These are phyloP conservation scores for Cenchrus fungigraminus DNA, from an alignment of 176 grass and related monocot species.

Conservation along the genomic window DNA sequence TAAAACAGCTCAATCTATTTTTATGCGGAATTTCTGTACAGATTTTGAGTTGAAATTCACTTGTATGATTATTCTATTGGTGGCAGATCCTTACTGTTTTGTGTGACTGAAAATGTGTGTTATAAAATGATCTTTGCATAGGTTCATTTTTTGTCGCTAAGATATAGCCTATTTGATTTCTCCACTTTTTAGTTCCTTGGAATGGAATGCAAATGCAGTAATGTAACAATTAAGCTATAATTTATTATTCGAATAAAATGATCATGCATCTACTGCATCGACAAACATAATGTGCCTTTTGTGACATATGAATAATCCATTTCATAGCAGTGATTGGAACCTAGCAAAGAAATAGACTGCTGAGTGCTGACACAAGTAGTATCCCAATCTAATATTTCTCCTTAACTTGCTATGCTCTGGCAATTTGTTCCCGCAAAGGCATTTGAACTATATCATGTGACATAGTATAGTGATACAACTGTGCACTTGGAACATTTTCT, in stretches of 20 bases:
- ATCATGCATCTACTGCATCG: conserved; percentile 7
- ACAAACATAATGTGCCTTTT: background rate
- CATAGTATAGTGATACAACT: conserved; percentile 13
- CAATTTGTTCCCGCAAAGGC: conserved; percentile 31
- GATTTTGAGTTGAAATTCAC: conserved; percentile 4
- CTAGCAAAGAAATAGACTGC: conserved; percentile 28
- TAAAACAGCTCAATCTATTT: conserved; percentile 3
- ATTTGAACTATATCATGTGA: conserved; percentile 34
- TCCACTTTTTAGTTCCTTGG: background rate
- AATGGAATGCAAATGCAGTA: background rate
- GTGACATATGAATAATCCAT: conserved; percentile 15
- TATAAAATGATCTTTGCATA: conserved; percentile 28
- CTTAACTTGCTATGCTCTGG: background rate
- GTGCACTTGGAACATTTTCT: conserved; percentile 15
- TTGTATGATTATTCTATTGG: conserved; percentile 1
- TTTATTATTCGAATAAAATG: conserved; percentile 23
- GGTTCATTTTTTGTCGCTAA: conserved; percentile 27
- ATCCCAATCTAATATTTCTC: conserved; percentile 20
- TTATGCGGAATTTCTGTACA: background rate
- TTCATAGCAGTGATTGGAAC: conserved; percentile 14
- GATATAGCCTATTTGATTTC: background rate
- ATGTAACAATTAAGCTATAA: background rate
- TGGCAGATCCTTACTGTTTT: background rate
- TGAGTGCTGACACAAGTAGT: conserved; percentile 8
- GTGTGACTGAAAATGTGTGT: background rate